Base-by-base conservation (phyloP, 345 rosid species). In the Camelina neglecta region DNA sequence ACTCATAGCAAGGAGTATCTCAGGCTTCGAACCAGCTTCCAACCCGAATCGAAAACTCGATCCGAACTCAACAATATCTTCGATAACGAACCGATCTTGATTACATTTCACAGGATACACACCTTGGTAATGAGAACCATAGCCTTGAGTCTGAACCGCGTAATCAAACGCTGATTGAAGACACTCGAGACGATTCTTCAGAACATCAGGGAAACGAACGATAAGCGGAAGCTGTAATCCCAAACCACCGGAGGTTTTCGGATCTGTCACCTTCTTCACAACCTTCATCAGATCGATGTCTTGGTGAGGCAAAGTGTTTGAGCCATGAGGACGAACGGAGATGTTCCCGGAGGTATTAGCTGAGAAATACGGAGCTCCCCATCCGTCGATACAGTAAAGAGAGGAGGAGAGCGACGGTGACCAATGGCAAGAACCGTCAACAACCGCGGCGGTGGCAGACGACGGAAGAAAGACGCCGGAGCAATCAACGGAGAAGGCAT, bases 11-110 rank as follows among this genome's bases (percentile, higher is more conserved):
- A 94, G 81, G 7, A 92, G 91, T 1, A 94, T 92, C 86, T 94
- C 97, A n/a, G 97, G 98, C 35, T 94, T 94, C 2, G 97, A 94
- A 67, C 97, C 98, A 45, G 98, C 96, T 58, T 94, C 97, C 20
- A 94, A 71, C 11, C 98, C 98, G 74, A 94, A 94, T 26, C 97
- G 86, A 77, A 88, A 92, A 3, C 77, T 45, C 5, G 85, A 85
- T 4, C 97, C 98, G 65, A 92, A 90, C 62, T 60, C 80, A 47
- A 94, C 97, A 11, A 94, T 86, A 73, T 94, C 98, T 38, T 92
- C 97, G 8, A 94, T 88, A 3, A 94, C 86, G 64, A 86, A 94
- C 16, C 97, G 85, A 79, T 94, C 95, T 64, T 94, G 98, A 80
- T 94, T 94, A 66, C 98, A 94, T 83, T 94, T 94, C 72, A 94